Base-by-base conservation (phyloP, 768 basidiomycete species). In the Boletus rubescentipes region DNA sequence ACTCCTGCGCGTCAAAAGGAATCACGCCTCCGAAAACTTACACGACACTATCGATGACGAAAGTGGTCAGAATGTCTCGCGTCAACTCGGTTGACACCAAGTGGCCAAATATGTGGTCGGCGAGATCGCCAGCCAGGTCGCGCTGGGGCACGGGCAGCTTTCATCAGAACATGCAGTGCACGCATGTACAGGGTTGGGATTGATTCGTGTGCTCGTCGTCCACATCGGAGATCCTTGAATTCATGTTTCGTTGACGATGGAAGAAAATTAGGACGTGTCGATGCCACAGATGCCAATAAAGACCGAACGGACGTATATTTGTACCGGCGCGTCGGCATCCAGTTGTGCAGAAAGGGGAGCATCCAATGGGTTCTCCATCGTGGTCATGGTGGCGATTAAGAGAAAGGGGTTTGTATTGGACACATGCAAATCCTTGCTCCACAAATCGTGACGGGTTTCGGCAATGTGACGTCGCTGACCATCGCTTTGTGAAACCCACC, bases 51-150 rank as follows among this genome's bases (percentile, higher is more conserved):
- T 31, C 40, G 12, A 2, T 11, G 32, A 50, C 26, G 34, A 55
- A 46, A 15, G 9, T 5, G 3, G n/a, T n/a, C 12, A 51, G 16
- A 15, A 55, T 18, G 8, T 55, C 39, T 41, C 20, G 35, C 7
- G 54, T 45, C 18, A 51, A 12, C 26, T 40, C 49, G 4, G 49
- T 42, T 1, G 54, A 36, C 5, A 51, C 54, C 9, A 46, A 21
- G 37, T 41, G 49, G 26, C 54, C 54, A 31, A 55, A 50, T 6
- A 51, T 29, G 3, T 54, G 62, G 35, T 53, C 51, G 3, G 59
- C 59, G n/a, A 51, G 41, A 45, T 45, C 51, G 9, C 48, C 48
- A 18, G 48, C 48, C 16, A 49, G 5, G 29, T 31, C 18, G 16
- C 21, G 18, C 18, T 40, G 31, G 14, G 11, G 4, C 14, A 1